Conservation (phyloP, 768 basidiomycete genomes). For the Podaxis rugospora region DNA sequence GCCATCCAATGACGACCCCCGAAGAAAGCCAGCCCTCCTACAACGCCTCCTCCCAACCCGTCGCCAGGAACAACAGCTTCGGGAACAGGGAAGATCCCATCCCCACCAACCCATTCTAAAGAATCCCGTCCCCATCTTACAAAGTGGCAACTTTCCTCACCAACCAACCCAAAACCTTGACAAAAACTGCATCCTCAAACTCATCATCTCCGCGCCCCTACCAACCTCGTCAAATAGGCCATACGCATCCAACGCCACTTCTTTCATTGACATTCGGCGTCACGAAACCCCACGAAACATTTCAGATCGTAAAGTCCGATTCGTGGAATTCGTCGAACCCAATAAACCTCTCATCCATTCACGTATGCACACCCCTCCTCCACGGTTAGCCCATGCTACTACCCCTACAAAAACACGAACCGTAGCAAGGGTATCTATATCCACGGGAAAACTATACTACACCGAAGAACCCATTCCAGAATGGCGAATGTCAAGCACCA, state of each 20-base stretch:
- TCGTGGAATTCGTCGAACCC: not conserved
- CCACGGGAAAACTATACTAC: constrained; percentile 7
- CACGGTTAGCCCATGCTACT: not conserved
- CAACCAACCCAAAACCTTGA: not conserved
- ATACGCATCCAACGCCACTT: not conserved
- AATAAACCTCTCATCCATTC: not conserved
- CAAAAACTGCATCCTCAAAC: constrained; percentile 2
- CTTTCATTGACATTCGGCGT: not conserved
- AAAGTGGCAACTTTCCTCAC: not conserved
- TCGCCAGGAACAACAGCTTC: not conserved
- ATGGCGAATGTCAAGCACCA: not conserved
- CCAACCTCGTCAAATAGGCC: not conserved
- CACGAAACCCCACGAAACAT: not conserved
- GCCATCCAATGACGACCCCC: not conserved
- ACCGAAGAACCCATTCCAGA: not conserved
- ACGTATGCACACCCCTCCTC: not conserved
- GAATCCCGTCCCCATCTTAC: constrained; percentile 3
- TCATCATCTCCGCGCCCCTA: constrained; percentile 6
- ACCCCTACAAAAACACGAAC: not conserved
- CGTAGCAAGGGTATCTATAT: constrained; percentile 2
- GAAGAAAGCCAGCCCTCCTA: not conserved
- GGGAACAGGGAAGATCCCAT: constrained; percentile 2
- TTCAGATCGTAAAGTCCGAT: constrained; percentile 2
- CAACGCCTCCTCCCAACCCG: not conserved
- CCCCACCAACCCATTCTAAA: not conserved